A percentile compares a stretch with the other conserved stretches of the same genome.
Conservation (phyloP, 2,329 filamentous ascomycete genomes). For the Davidsoniella neocaledoniae region DNA sequence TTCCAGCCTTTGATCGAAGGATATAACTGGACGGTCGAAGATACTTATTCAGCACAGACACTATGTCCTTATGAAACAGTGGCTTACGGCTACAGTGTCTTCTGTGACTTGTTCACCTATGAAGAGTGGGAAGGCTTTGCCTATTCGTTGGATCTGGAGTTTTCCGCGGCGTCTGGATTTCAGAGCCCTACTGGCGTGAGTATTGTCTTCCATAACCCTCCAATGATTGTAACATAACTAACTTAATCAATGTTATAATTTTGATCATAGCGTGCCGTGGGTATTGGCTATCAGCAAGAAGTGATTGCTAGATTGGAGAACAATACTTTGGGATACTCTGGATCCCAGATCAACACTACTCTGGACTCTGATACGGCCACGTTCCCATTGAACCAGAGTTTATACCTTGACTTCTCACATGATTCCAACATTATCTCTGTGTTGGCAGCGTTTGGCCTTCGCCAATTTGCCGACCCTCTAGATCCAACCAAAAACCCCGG, state of each 20-base stretch:
- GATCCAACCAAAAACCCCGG: constrained; percentile 37
- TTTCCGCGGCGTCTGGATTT: constrained; percentile 44
- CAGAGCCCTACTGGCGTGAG: constrained; percentile 44
- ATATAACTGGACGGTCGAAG: constrained; percentile 46
- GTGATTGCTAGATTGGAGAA: constrained; percentile 53
- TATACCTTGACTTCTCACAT: constrained; percentile 67
- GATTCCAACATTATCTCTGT: constrained; percentile 58
- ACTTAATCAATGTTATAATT: neutral
- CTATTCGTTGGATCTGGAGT: constrained; percentile 52
- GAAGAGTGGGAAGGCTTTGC: constrained; percentile 58
- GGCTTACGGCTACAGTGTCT: constrained; percentile 57
- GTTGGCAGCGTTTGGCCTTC: constrained; percentile 55
- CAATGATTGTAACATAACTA: neutral
- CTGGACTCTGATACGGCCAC: constrained; percentile 50
- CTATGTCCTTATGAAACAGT: constrained; percentile 66
- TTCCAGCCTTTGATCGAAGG: constrained; percentile 37
- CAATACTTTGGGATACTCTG: constrained; percentile 42
- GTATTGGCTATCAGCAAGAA: constrained; percentile 58
- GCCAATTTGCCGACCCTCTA: constrained; percentile 46
- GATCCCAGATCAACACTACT: constrained; percentile 50
- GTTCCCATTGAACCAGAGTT: constrained; percentile 55
- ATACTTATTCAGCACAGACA: constrained; percentile 51
- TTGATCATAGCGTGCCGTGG: constrained; percentile 40
- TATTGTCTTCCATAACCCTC: constrained; percentile 6
- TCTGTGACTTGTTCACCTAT: constrained; percentile 60